Percentiles rank a stretch among this genome's conserved stretches.
phyloP scores from a whole-genome alignment of 2,329 filamentous ascomycete species.

The Westerdykella ornata region DNA sequence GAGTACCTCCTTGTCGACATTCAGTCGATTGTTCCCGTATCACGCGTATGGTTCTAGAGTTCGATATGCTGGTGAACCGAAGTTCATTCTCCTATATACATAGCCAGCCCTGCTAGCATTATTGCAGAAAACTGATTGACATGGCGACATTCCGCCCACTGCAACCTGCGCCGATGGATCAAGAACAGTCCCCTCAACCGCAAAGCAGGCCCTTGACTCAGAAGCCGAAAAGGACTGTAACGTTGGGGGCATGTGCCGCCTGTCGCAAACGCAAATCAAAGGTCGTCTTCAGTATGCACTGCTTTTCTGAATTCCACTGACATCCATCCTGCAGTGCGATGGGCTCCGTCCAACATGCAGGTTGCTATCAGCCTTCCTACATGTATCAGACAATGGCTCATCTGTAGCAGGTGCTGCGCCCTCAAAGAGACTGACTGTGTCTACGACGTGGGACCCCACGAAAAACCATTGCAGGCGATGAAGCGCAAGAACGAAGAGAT shows the following conservation, averaged over 20 bases:
- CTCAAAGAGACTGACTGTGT: slow-evolving; percentile 30
- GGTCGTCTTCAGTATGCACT: slow-evolving; percentile 3
- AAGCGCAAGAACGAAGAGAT: slow-evolving; percentile 34
- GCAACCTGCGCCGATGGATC: slow-evolving; percentile 28
- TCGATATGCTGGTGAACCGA: no score
- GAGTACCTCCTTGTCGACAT: no score
- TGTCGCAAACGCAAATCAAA: slow-evolving; percentile 33
- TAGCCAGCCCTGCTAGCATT: no score
- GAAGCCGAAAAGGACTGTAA: slow-evolving; percentile 32
- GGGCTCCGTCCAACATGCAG: slow-evolving; percentile 25
- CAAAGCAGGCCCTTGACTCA: slow-evolving; percentile 19
- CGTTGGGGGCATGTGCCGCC: slow-evolving; percentile 31
- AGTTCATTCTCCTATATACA: no score
- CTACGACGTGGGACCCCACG: slow-evolving; percentile 32
- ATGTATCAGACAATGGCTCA: no score
- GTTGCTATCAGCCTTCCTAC: no score
- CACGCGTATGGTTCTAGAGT: no score
- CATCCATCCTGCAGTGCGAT: slow-evolving; percentile 15
- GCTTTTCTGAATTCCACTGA: background rate
- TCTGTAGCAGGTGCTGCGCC: slow-evolving; percentile 15
- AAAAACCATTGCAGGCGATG: slow-evolving; percentile 33
- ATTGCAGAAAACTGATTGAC: background rate
- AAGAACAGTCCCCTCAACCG: slow-evolving; percentile 16
- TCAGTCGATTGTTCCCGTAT: no score
- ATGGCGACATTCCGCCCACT: slow-evolving; percentile 29